A percentile compares a stretch with the other conserved stretches of the same genome.
Conservation (phyloP, 148 eudicot genomes). For the Diospyros kaki region DNA sequence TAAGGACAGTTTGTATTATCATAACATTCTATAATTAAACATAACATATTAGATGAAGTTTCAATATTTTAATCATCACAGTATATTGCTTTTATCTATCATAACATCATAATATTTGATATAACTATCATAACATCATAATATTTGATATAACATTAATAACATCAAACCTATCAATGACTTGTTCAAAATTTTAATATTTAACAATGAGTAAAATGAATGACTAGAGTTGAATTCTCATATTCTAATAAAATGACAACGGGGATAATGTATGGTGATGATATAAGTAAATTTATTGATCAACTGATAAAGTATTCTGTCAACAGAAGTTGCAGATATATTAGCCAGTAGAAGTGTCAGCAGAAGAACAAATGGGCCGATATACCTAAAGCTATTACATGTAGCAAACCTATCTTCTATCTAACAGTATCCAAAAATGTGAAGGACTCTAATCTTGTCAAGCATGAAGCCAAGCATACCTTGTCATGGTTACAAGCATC, state of each 20-base stretch:
- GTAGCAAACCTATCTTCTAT: neutral
- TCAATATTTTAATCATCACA: too few relatives aligned
- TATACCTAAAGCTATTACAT: neutral
- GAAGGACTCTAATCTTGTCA: neutral
- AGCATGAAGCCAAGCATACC: constrained; percentile 33
- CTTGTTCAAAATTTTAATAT: too few relatives aligned
- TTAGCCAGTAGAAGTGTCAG: neutral
- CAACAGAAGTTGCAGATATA: neutral
- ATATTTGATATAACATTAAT: too few relatives aligned
- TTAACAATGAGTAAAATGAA: too few relatives aligned
- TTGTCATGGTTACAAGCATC: constrained; percentile 38
- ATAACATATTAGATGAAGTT: too few relatives aligned
- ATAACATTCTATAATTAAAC: too few relatives aligned
- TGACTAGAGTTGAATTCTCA: too few relatives aligned
- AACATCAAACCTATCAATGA: too few relatives aligned
- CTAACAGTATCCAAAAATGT: neutral
- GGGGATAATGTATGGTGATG: neutral
- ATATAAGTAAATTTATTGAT: neutral
- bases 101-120: too few relatives aligned
- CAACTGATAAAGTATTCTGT: neutral
- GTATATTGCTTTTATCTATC: too few relatives aligned
- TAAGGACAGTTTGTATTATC: too few relatives aligned
- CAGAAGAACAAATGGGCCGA: neutral
- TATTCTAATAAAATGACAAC: neutral
- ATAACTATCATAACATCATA: too few relatives aligned